Conservation (phyloP, 345 rosid genomes). For the Eucalyptus guilfoylei region DNA sequence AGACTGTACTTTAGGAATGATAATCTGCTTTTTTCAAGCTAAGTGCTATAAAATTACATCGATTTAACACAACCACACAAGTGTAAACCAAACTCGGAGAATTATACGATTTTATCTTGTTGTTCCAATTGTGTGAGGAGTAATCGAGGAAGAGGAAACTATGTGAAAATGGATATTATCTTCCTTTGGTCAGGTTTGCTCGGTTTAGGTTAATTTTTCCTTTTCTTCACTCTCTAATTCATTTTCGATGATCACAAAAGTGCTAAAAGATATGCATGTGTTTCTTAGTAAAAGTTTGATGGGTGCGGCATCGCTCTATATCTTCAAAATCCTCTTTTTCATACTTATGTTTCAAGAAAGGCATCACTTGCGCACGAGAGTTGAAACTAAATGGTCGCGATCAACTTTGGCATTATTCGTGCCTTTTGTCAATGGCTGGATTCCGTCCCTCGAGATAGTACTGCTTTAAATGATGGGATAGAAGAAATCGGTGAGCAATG, state of each 20-base stretch:
- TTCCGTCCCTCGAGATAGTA: not conserved
- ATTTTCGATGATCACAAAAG: not conserved
- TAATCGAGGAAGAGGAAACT: not conserved
- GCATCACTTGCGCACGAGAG: not conserved
- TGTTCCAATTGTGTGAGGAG: not conserved
- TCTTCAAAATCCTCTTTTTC: not conserved
- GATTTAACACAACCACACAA: not conserved
- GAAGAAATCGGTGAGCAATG: not conserved
- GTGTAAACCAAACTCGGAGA: not conserved
- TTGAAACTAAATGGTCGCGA: not conserved
- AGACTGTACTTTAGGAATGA: not conserved
- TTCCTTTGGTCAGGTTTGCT: not conserved
- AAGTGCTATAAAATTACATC: not conserved
- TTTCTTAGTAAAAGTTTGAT: not conserved
- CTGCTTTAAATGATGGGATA: not conserved
- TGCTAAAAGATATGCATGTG: not conserved
- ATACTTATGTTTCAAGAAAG: not conserved
- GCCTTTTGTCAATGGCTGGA: not conserved
- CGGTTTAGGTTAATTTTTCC: not conserved
- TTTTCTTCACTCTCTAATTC: not conserved
- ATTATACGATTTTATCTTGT: not conserved
- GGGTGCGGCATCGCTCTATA: not conserved
- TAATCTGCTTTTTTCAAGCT: not conserved
- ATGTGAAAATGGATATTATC: not conserved
- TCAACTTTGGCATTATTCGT: not conserved